Evolutionary conservation across 1,284 basidiomycete genomes (phyloP), one percentile per base, ranked within the genome.

Genomic region (Ganoderma lingzhi): DNA sequence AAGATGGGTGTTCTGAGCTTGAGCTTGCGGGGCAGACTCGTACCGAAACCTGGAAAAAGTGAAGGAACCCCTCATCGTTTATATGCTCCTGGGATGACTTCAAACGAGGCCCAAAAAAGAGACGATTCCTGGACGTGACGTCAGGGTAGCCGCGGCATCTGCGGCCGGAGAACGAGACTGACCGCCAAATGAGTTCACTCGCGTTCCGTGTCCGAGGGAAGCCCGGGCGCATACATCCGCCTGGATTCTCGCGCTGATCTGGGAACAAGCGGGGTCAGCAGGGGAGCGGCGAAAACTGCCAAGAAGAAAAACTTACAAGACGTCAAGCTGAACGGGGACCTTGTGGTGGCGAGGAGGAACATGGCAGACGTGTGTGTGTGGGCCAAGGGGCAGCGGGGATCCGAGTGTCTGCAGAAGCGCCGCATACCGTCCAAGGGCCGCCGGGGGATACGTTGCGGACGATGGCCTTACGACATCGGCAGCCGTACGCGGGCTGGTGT

Each of bases 331-430:
- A 15, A 35, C 55, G 15, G 55, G 30, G 10, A 37, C 55, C 28
- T 19, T 51, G 55, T 56, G 61, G 23, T 19, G 42, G 39, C 42
- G 39, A 51, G 15, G 23, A 51, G 48, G 48, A 30, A 39, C 23
- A 63, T 56, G 66, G 15, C 15, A 58, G 10, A 59, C 53, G 64
- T 68, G 53, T 15, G 64, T 68, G 53, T 15, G 58, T 64, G 62
- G 15, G 56, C 61, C 58, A 48, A 10, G n/a, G 28, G 10, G 35
- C 9, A 28, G 42, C 66, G 66, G 63, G n/a, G 45, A 64, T 64
- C 66, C 23, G 23, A 23, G 23, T 23, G 23, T 51, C 9, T 28
- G 39, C 17, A 61, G 45, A 64, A 63, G 62, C 48, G 10, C 9
- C 48, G 23, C 48, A 51, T 32, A 28, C 5, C 5, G 48, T 44